Conservation (phyloP, 192 early-diverging fungal genomes). For the Podila clonocystis region DNA sequence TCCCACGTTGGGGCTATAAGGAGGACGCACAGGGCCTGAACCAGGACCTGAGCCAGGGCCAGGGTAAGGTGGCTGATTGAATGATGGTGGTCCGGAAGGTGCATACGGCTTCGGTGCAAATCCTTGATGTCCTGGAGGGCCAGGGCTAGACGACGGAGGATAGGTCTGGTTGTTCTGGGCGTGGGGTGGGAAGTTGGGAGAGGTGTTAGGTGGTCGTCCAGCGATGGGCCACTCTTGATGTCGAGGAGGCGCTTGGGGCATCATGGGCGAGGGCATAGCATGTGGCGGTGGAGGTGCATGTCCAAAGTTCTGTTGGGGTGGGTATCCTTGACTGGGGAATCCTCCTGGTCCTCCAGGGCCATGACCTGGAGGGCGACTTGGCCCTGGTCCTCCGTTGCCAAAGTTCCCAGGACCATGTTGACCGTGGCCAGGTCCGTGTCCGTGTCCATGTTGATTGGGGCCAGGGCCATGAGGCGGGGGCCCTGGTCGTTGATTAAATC, state of each 20-base stretch:
- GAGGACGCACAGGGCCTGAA: constrained; percentile 1
- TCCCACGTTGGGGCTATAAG: constrained; percentile 25
- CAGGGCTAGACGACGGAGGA: neutral
- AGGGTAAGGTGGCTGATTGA: neutral
- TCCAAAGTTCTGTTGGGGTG: constrained; percentile 21
- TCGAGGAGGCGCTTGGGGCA: constrained; percentile 14
- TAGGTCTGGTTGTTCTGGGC: neutral
- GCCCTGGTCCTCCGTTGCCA: constrained; percentile 13
- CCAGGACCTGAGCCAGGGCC: neutral
- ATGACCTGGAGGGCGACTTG: constrained; percentile 5
- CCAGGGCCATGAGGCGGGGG: neutral
- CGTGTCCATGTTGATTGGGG: neutral
- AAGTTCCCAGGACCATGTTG: neutral
- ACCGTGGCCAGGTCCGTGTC: constrained; percentile 2
- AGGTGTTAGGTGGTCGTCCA: constrained; percentile 15
- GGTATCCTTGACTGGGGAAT: constrained; percentile 12
- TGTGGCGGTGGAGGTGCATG: constrained; percentile 15
- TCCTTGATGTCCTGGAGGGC: neutral
- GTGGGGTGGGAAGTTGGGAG: constrained; percentile 10
- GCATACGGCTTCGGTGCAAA: constrained; percentile 20
- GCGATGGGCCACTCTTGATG: constrained; percentile 42
- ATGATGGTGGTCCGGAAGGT: constrained; percentile 1
- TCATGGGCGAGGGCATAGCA: constrained; percentile 18
- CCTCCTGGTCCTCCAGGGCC: constrained; percentile 10
- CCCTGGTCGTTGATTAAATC: constrained; percentile 14